Conservation (phyloP, 306 rosid species). For the Quercus dentata region DNA sequence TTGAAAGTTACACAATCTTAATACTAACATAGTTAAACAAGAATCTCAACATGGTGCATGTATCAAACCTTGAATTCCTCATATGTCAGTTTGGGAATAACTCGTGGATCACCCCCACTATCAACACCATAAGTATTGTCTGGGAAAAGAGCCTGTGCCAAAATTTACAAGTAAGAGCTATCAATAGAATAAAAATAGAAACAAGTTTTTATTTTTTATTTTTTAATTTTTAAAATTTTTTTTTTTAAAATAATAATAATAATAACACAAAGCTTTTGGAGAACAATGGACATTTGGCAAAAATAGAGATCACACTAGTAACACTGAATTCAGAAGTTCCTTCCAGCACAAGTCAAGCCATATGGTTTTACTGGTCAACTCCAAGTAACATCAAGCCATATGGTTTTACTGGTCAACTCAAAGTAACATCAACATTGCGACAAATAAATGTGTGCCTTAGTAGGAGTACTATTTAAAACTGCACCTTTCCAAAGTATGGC, state of each 20-base stretch:
- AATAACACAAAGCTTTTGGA: not conserved
- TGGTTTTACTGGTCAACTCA: not conserved
- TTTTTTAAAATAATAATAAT: conserved; percentile 4
- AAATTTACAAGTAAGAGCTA: conserved; percentile 17
- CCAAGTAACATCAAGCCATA: not conserved
- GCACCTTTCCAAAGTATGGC: too few species aligned
- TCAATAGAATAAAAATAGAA: conserved; percentile 1
- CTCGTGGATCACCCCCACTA: conserved; percentile 95
- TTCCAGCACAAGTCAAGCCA: not conserved
- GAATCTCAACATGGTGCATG: not conserved
- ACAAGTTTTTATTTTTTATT: not conserved
- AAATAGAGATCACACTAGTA: not conserved
- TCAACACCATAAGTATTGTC: conserved; percentile 94
- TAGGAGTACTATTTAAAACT: too few species aligned
- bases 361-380: not conserved
- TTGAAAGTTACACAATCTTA: not conserved
- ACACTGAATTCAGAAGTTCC: not conserved
- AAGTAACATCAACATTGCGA: not conserved
- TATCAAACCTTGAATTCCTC: conserved; percentile 84
- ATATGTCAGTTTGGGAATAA: conserved; percentile 84
- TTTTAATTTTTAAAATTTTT: too few species aligned
- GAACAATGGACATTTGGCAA: not conserved
- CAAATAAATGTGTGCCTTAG: not conserved
- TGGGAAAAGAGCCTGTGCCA: conserved; percentile 85
- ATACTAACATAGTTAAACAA: not conserved